These are phyloP conservation scores for Phytophthora pseudosyringae DNA, from an alignment of 352 stramenopile genomes.

Conservation along the genomic window DNA sequence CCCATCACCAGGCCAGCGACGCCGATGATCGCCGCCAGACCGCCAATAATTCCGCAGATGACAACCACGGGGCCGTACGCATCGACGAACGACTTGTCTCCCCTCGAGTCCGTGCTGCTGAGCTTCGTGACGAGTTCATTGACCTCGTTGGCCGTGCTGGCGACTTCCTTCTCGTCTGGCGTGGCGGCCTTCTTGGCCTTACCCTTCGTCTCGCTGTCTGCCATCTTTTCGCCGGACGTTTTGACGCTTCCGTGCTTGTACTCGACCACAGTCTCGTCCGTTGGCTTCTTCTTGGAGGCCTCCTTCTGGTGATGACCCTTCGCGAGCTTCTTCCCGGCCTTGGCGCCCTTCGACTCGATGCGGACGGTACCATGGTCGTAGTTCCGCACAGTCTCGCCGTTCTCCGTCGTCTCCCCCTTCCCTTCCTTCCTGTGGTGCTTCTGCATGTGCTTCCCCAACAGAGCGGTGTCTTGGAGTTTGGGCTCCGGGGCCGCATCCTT, in stretches of 20 bases:
- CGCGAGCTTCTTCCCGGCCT: conserved; percentile 32
- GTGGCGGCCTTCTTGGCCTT: conserved; percentile 19
- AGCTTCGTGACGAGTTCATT: conserved; percentile 70
- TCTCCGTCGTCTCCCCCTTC: conserved; percentile 8
- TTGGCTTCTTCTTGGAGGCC: conserved; percentile 9
- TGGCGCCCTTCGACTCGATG: conserved; percentile 32
- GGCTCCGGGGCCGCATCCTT: conserved; percentile 12
- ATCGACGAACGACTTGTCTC: conserved; percentile 49
- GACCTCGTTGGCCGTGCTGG: conserved; percentile 38
- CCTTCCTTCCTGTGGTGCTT: conserved; percentile 31
- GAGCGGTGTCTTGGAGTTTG: conserved; percentile 4
- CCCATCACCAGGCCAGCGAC: conserved; percentile 61
- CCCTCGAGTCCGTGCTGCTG: conserved; percentile 30
- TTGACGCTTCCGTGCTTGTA: conserved; percentile 64
- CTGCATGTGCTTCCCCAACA: conserved; percentile 22
- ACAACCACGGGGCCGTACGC: conserved; percentile 58
- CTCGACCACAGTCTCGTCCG: conserved; percentile 51
- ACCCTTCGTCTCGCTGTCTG: conserved; percentile 15
- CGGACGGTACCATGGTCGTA: conserved; percentile 45
- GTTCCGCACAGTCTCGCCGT: conserved; percentile 36
- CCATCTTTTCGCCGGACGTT: conserved; percentile 33
- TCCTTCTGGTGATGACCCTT: conserved; percentile 30
- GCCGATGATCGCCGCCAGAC: conserved; percentile 67
- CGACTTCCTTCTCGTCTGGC: conserved; percentile 34
- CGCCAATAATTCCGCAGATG: conserved; percentile 71